Percentiles rank a stretch among this genome's conserved stretches.
Conservation (phyloP, 2,329 filamentous ascomycete species). For the Trichophyton mentagrophytes region DNA sequence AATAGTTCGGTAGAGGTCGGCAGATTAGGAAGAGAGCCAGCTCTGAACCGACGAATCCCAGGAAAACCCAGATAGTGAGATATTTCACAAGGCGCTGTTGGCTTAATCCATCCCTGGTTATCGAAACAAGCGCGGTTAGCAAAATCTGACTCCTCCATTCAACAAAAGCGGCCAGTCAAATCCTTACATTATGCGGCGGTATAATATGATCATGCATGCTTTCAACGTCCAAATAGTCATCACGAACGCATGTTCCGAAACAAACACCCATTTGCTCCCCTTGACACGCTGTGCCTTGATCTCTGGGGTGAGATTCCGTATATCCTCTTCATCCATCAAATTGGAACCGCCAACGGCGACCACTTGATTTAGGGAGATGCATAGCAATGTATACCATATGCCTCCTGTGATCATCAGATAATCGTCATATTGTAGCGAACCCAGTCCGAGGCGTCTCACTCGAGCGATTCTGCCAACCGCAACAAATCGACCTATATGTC, state of each 20-base stretch:
- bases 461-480: slow-evolving; percentile 24
- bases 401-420: slow-evolving; percentile 43
- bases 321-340: slow-evolving; percentile 41
- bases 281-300: slow-evolving; percentile 32
- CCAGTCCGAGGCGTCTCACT: slow-evolving; percentile 34
- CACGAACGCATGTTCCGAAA: slow-evolving; percentile 51
- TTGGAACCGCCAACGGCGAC: slow-evolving; percentile 46
- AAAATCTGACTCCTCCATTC: not conserved
- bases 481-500: not conserved
- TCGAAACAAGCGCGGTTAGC: not conserved
- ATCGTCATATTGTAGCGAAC: slow-evolving; percentile 43
- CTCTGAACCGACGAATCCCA: slow-evolving; percentile 39
- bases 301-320: slow-evolving; percentile 33
- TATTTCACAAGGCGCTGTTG: slow-evolving; percentile 28
- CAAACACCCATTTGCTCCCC: slow-evolving; percentile 51
- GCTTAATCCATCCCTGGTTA: slow-evolving; percentile 20
- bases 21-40: slow-evolving; percentile 41
- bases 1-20: slow-evolving; percentile 22
- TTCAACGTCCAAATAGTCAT: slow-evolving; percentile 43
- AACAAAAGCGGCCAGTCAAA: not conserved
- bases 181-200: slow-evolving; percentile 37
- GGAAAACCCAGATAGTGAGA: slow-evolving; percentile 30
- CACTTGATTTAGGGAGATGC: slow-evolving; percentile 43
- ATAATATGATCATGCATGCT: slow-evolving; percentile 42
- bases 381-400: slow-evolving; percentile 44